Conservation (phyloP, 306 rosid genomes). For the Begonia peltatifolia region DNA sequence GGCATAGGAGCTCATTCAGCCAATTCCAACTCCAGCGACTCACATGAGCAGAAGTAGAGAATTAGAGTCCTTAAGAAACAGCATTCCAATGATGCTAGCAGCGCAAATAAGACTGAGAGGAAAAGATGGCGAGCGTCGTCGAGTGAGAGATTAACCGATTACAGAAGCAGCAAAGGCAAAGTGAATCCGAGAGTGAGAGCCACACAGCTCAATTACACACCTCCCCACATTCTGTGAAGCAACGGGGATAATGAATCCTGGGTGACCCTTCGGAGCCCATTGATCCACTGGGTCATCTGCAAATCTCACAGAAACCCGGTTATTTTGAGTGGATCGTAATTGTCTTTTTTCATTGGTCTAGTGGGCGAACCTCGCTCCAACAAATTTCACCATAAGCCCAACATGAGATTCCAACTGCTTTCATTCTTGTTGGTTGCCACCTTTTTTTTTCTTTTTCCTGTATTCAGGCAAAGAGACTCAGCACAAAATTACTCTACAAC, state of each 20-base stretch:
- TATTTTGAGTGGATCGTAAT: too few species aligned
- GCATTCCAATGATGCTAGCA: neutral
- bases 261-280: too few species aligned
- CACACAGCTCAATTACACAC: neutral
- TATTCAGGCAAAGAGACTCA: too few species aligned
- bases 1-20: conserved; percentile 90
- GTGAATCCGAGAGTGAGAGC: conserved; percentile 4
- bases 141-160: neutral
- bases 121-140: conserved; percentile 4
- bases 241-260: conserved; percentile 9
- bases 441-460: too few species aligned
- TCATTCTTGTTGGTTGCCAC: too few species aligned
- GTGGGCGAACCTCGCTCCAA: too few species aligned
- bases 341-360: too few species aligned
- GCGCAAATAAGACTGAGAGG: neutral
- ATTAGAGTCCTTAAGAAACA: neutral
- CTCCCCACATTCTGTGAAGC: neutral
- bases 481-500: too few species aligned
- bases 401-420: too few species aligned
- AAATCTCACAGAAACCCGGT: too few species aligned
- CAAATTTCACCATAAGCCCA: too few species aligned
- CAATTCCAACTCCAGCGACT: conserved; percentile 20
- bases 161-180: conserved; percentile 5
- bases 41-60: conserved; percentile 8
- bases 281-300: too few species aligned